phyloP scores from a whole-genome alignment of 495 filamentous ascomycete genomes.

The Cairneyella variabilis region DNA sequence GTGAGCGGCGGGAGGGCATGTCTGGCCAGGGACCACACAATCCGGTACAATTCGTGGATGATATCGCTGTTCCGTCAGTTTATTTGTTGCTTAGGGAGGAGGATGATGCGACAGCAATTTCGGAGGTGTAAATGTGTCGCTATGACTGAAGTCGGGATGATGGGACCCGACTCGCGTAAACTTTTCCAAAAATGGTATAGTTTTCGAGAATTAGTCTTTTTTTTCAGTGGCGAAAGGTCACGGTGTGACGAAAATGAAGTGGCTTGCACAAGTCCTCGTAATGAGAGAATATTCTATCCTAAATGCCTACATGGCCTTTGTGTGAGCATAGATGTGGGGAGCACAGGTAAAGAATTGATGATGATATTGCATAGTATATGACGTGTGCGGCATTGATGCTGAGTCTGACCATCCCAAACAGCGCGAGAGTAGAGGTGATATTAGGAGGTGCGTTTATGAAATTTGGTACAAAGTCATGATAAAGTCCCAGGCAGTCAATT shows the following conservation, averaged over 20 bases:
- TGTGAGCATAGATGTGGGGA: neutral
- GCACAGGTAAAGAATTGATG: neutral
- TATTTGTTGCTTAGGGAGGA: neutral
- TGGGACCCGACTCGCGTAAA: neutral
- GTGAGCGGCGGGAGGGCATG: conserved; percentile 7
- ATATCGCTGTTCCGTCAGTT: neutral
- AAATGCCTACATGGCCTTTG: neutral
- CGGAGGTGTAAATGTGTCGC: neutral
- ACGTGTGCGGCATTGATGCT: too few species aligned
- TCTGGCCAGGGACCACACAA: neutral
- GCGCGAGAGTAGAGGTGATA: neutral
- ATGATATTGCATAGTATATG: too few species aligned
- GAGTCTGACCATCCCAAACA: too few species aligned
- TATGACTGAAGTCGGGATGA: neutral
- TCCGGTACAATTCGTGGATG: neutral
- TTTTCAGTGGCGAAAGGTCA: too few species aligned
- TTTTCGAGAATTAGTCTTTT: too few species aligned
- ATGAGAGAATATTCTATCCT: too few species aligned
- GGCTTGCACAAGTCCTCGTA: too few species aligned
- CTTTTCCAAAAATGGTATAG: neutral
- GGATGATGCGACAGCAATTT: neutral
- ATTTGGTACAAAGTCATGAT: neutral
- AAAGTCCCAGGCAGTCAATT: neutral
- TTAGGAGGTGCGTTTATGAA: neutral
- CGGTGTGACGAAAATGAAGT: too few species aligned